Conservation (phyloP, 148 eudicot species). For the Amaranthus hypochondriacus region DNA sequence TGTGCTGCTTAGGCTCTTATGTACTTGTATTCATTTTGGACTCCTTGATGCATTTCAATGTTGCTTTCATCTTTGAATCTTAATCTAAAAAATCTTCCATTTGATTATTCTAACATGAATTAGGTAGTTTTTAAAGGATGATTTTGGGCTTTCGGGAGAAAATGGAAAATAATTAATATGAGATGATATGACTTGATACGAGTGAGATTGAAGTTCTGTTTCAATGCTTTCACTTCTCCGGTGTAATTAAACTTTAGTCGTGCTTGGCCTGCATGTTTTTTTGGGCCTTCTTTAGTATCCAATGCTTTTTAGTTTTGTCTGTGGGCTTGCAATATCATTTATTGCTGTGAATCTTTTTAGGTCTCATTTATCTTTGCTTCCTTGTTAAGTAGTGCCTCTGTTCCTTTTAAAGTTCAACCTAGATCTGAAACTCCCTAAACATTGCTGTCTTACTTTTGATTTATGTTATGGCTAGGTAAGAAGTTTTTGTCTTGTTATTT, state of each 20-base stretch:
- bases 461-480: constrained; percentile 2
- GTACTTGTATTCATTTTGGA: not conserved
- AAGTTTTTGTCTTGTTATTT: not conserved
- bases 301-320: not conserved
- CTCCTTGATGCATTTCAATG: not conserved
- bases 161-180: not conserved
- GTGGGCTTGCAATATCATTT: not conserved
- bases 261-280: constrained; percentile 1
- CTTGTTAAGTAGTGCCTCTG: not conserved
- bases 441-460: not conserved
- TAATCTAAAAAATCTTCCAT: not conserved
- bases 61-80: too few relatives aligned
- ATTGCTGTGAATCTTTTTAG: not conserved
- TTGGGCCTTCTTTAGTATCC: not conserved
- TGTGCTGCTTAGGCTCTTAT: not conserved
- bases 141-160: not conserved
- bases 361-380: not conserved
- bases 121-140: not conserved
- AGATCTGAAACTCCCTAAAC: constrained; percentile 6
- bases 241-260: not conserved
- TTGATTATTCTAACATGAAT: not conserved
- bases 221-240: not conserved
- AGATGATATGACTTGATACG: not conserved
- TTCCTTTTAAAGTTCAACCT: not conserved
- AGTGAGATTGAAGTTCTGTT: not conserved